Conservation (phyloP, 2,329 filamentous ascomycete genomes). For the Fusarium luffae region DNA sequence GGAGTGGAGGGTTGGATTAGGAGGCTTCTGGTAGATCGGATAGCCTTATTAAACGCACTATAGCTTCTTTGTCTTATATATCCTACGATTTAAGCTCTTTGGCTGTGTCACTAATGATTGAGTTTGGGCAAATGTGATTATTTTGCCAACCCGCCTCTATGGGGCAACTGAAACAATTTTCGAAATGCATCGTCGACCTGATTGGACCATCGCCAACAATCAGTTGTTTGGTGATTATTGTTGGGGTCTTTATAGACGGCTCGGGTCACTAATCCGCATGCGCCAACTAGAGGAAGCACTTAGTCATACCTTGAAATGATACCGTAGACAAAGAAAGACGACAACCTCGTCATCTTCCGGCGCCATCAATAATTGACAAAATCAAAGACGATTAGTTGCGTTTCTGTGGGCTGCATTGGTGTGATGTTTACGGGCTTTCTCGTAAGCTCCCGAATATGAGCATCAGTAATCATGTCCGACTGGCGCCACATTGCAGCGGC, state of each 20-base stretch:
- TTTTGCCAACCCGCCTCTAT: background rate
- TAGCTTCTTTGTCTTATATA: background rate
- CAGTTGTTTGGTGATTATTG: rapidly evolving
- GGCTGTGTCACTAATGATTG: rapidly evolving
- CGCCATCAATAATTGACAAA: background rate
- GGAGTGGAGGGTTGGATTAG: rapidly evolving
- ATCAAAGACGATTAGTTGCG: background rate
- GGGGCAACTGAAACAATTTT: background rate
- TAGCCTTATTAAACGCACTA: rapidly evolving
- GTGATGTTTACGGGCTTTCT: background rate
- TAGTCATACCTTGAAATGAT: background rate
- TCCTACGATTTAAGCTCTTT: background rate
- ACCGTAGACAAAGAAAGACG: background rate
- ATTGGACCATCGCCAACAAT: background rate
- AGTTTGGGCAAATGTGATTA: background rate
- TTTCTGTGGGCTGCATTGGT: background rate
- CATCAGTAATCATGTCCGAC: background rate
- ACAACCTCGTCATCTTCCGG: background rate
- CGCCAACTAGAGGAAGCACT: rapidly evolving
- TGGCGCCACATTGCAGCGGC: background rate
- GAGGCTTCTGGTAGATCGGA: background rate
- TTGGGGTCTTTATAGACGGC: background rate
- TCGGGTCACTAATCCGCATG: background rate
- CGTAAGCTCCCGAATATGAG: background rate
- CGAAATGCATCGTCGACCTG: background rate